Conservation (phyloP, 345 rosid genomes). For the Populus alba region DNA sequence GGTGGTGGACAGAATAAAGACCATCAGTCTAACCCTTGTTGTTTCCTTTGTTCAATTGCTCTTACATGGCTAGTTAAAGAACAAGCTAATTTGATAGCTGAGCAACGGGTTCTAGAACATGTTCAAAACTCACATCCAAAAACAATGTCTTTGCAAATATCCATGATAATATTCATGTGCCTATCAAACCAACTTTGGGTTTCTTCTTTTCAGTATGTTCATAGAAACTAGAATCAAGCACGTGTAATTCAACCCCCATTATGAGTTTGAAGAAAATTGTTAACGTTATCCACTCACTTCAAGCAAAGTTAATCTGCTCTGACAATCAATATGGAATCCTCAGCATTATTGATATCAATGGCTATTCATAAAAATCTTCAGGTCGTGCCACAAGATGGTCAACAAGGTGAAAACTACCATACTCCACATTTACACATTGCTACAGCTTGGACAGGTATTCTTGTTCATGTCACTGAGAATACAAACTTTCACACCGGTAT, state of each 20-base stretch:
- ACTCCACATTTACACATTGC: not conserved
- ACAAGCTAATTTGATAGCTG: not conserved
- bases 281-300: not conserved
- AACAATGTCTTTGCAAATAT: not conserved
- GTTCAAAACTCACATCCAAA: not conserved
- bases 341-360: not conserved
- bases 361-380: not conserved
- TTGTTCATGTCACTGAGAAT: not conserved
- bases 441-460: slow-evolving; percentile 1
- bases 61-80: not conserved
- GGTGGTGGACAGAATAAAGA: no score
- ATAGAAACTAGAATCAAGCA: not conserved
- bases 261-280: not conserved
- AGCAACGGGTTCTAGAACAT: not conserved
- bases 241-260: not conserved
- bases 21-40: not conserved
- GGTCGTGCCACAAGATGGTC: not conserved
- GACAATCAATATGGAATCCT: not conserved
- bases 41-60: not conserved
- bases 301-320: not conserved
- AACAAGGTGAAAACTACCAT: not conserved
- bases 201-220: not conserved
- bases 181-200: not conserved
- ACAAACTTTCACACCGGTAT: not conserved
- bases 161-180: not conserved